A percentile compares a stretch with the other conserved stretches of the same genome.
phyloP scores from a whole-genome alignment of 805 yeast genomes.

The Ogataea ganodermae region DNA sequence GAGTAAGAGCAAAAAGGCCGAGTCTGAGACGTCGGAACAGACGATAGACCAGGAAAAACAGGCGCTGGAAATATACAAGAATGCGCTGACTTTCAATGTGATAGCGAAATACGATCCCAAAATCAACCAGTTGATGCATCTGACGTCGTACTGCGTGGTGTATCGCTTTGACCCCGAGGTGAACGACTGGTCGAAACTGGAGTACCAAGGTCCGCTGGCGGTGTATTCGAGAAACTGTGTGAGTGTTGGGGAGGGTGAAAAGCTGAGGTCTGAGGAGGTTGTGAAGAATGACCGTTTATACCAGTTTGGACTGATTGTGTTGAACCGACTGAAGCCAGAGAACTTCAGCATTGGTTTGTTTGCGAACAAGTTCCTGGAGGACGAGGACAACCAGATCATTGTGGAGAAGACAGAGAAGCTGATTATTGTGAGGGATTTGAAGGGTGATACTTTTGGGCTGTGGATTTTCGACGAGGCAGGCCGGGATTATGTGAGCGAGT shows the following conservation, averaged over 20 bases:
- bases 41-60: conserved; percentile 40
- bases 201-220: conserved; percentile 69
- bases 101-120: conserved; percentile 75
- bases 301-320: conserved; percentile 67
- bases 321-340: conserved; percentile 67
- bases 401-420: conserved; percentile 70
- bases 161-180: conserved; percentile 59
- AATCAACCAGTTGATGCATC: conserved; percentile 64
- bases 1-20: conserved; percentile 5
- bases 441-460: conserved; percentile 73
- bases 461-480: conserved; percentile 77
- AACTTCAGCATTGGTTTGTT: conserved; percentile 72
- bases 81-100: conserved; percentile 73
- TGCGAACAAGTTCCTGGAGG: conserved; percentile 46
- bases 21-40: conserved; percentile 36
- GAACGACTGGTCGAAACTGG: conserved; percentile 71
- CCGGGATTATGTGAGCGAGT: conserved; percentile 56
- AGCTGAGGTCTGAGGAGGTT: conserved; percentile 28
- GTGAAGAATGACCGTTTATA: conserved; percentile 44
- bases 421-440: conserved; percentile 65
- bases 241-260: conserved; percentile 7
- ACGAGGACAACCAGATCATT: conserved; percentile 48
- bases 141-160: conserved; percentile 71
- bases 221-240: conserved; percentile 45
- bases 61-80: conserved; percentile 62